Base-by-base conservation (phyloP, 1,284 basidiomycete species). In the Sutorius eximius region DNA sequence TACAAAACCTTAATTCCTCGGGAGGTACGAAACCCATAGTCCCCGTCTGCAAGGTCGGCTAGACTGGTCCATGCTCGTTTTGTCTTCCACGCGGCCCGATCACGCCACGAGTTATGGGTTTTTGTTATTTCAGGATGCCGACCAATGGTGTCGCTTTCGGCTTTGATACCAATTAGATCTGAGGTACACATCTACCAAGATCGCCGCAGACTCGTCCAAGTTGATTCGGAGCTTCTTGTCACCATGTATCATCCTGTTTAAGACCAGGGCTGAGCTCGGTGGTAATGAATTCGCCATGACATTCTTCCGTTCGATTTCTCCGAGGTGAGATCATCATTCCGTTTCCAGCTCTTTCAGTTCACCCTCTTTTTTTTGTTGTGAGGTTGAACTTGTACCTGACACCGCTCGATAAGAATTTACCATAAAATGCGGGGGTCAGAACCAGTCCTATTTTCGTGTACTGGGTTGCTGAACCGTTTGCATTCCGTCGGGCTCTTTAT, bases 371-470 rank as follows among this genome's bases (percentile, higher is more conserved):
- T 18, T 2, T n/a, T 11, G n/a, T 1, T 8, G 13, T 18, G 36
- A 37, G n/a, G 15, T 36, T 9, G 10, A n/a, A 15, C 5, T 18
- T n/a, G 36, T 37, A 12, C 36, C 36, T 37, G 5, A 6, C 41
- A 43, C 55, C 57, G 24, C 22, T 50, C 36, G 37, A 48, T 24
- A 44, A 27, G 22, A 33, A 33, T 33, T 45, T 38, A 16, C 32
- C 20, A 52, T 37, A 22, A 34, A 22, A 49, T 56, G 47, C 18
- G 56, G 34, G n/a, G n/a, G 8, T 3, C 5, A 37, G 16, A 37
- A n/a, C n/a, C 9, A 37, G n/a, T 37, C 10, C 36, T 45, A 34
- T 43, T 49, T 61, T 38, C 30, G 45, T 46, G 44, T 30, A 56
- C 8, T 27, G 20, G 44, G 7, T 29, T 16, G 18, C 37, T 37